phyloP scores from a whole-genome alignment of 164 flowering plant species.

The Nymphaea colorata region DNA sequence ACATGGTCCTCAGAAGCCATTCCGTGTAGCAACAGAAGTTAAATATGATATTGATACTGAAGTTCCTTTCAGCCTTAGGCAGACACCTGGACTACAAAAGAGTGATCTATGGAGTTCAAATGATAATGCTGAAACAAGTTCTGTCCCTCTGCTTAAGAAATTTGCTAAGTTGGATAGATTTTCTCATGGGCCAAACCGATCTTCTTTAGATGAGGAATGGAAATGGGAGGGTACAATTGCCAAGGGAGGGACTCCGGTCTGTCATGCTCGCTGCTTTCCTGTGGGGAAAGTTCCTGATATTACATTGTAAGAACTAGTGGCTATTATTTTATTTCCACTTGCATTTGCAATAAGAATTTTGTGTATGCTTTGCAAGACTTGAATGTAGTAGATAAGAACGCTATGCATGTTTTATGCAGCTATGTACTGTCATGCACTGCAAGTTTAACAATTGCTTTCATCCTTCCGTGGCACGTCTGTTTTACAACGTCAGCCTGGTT shows the following conservation, averaged over 20 bases:
- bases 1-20: slow-evolving; percentile 20
- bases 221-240: slow-evolving; percentile 97
- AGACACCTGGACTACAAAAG: slow-evolving; percentile 28
- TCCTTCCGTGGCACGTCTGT: not conserved
- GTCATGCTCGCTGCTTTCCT: slow-evolving; percentile 96
- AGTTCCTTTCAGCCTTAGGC: slow-evolving; percentile 24
- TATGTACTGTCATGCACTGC: not conserved
- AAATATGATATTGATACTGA: slow-evolving; percentile 31
- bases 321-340: not conserved
- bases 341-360: too few relatives aligned
- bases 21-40: slow-evolving; percentile 25
- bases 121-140: slow-evolving; percentile 29
- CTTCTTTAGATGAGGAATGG: slow-evolving; percentile 57
- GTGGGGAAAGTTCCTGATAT: slow-evolving; percentile 73
- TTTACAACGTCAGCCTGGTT: not conserved
- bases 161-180: slow-evolving; percentile 27
- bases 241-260: slow-evolving; percentile 87
- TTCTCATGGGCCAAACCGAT: slow-evolving; percentile 32
- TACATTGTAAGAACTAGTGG: slow-evolving; percentile 50
- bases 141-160: slow-evolving; percentile 28
- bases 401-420: not conserved
- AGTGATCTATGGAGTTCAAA: slow-evolving; percentile 28
- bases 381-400: too few relatives aligned
- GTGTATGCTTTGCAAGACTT: too few relatives aligned
- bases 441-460: not conserved